Conservation (phyloP, 768 basidiomycete genomes). For the Suillus cothurnatus region DNA sequence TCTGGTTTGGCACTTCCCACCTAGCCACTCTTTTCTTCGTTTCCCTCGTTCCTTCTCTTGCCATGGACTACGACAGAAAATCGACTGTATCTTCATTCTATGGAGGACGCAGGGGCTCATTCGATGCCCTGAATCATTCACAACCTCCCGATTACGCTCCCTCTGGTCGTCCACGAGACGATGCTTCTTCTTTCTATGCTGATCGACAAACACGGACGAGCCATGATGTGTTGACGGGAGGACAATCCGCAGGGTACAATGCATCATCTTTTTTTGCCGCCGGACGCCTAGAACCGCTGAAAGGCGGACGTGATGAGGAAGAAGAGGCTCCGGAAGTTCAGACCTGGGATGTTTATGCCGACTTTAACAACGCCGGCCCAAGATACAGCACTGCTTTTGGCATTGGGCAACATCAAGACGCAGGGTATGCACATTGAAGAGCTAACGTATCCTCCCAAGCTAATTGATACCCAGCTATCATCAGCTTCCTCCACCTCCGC, state of each 20-base stretch:
- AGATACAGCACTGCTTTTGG: constrained; percentile 70
- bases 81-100: constrained; percentile 83
- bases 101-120: constrained; percentile 56
- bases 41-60: constrained; percentile 3
- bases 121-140: background rate
- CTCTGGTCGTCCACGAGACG: too few relatives aligned
- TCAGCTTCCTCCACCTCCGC: constrained; percentile 37
- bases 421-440: constrained; percentile 24
- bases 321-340: too few relatives aligned
- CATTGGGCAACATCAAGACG: constrained; percentile 37
- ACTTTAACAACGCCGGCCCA: constrained; percentile 87
- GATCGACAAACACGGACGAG: constrained; percentile 23
- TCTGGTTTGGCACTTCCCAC: constrained; percentile 17
- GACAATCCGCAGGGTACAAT: constrained; percentile 35
- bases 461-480: constrained; percentile 42
- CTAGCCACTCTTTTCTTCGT: constrained; percentile 8
- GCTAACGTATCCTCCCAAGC: background rate
- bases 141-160: constrained; percentile 33
- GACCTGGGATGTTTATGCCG: constrained; percentile 80
- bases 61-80: constrained; percentile 78
- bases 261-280: constrained; percentile 64
- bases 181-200: constrained; percentile 29
- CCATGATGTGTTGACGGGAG: too few relatives aligned
- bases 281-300: too few relatives aligned
- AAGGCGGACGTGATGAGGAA: constrained; percentile 52